Evolutionary conservation across 768 basidiomycete species (phyloP).

Genomic region (Lactarius vividus): DNA sequence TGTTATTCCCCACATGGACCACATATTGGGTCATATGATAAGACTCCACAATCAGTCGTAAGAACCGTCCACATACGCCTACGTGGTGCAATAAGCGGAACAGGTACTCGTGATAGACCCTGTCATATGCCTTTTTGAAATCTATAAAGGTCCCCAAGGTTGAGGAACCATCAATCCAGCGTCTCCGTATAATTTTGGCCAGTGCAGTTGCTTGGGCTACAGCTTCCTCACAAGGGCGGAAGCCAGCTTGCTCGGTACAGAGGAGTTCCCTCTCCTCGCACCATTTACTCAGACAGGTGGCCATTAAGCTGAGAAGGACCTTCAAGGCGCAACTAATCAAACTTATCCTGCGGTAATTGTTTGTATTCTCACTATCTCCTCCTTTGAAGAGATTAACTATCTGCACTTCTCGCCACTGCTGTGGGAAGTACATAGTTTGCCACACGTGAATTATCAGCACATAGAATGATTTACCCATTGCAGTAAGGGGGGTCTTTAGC

Average conservation of each 20-base stretch:
- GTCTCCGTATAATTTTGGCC: conserved; percentile 23
- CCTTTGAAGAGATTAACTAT: conserved; percentile 20
- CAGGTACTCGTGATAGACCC: conserved; percentile 21
- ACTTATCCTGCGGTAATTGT: conserved; percentile 26
- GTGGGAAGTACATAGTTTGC: neutral
- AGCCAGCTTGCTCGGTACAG: conserved; percentile 14
- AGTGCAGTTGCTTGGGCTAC: conserved; percentile 22
- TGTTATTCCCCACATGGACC: conserved; percentile 4
- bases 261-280: neutral
- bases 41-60: conserved; percentile 1
- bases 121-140: conserved; percentile 26
- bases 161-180: neutral
- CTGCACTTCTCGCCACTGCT: conserved; percentile 19
- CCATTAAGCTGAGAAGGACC: conserved; percentile 20
- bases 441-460: fast-evolving
- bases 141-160: conserved; percentile 25
- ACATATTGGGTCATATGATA: neutral
- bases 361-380: conserved; percentile 19
- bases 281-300: neutral
- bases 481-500: fast-evolving
- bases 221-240: conserved; percentile 23
- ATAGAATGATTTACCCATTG: neutral
- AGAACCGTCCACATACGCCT: conserved; percentile 1
- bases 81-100: conserved; percentile 17
- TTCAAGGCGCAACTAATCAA: conserved; percentile 22